Evolutionary conservation across 202 grass and related monocot species (phyloP), one percentile per base, ranked within the genome.

Genomic region (Panicum virgatum): DNA sequence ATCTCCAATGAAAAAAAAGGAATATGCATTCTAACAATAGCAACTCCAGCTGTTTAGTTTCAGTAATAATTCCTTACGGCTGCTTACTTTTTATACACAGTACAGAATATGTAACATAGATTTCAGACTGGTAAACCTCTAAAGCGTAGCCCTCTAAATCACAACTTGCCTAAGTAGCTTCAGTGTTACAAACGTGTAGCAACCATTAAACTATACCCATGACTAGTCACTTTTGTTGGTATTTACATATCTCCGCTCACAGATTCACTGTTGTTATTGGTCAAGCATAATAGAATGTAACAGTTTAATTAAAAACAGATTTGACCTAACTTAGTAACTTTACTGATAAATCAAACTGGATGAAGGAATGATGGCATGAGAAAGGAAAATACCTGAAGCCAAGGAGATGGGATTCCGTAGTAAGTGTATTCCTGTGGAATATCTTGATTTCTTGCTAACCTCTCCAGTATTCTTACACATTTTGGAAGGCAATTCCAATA

Each of bases 401-500:
- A 98, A 82, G 96, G 96, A 84, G 96, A 98, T 83, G 96, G 96
- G 66, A 98, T 98, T 87, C 96, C 96, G 67, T 98, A 98, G 61
- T 98, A 98, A 51, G 96, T 96, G 69, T 98, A 98, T 77, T 98
- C 96, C 64, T 92, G 96, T 34, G 92, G 92, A 86, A 98, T 86
- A 90, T 98, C 96, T 96, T 98, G 96, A 58, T 98, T 98, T 85
- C 93, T 93, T 13, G 96, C 93, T 86, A 98, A 86, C 56, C 89
- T 90, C 85, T 98, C 96, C 84, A 98, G 73, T 88, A 96, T 89
- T 83, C 83, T 81, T 80, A 98, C 92, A 83, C 96, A 98, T 78
- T 98, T 98, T 40, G 92, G 96, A 83, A 98, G 88, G 82, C 96
- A 96, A 88, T 93, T 98, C 92, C 96, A 98, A 71, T 98, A 98